phyloP scores from a whole-genome alignment of 2,329 filamentous ascomycete species.

The Orbilia brochopaga region DNA sequence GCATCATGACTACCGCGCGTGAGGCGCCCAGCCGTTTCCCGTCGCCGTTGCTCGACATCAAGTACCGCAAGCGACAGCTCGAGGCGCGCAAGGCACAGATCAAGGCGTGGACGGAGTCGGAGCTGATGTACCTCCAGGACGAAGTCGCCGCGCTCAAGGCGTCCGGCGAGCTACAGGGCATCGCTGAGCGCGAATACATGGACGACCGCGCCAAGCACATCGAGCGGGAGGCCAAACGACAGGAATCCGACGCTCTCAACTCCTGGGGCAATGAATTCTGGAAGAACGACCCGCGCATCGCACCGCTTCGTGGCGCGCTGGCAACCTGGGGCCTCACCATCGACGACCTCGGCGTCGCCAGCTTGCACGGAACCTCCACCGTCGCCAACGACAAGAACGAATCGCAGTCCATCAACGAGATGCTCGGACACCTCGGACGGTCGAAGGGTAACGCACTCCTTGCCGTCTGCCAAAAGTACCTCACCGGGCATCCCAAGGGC shows the following conservation, averaged over 20 bases:
- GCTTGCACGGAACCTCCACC: constrained; percentile 98
- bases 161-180: constrained; percentile 67
- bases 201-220: constrained; percentile 85
- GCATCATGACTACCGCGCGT: constrained; percentile 92
- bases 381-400: constrained; percentile 99
- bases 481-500: constrained; percentile 98
- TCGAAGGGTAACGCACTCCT: constrained; percentile 95
- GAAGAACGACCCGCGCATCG: constrained; percentile 92
- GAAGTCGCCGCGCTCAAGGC: constrained; percentile 90
- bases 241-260: constrained; percentile 89
- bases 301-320: constrained; percentile 90
- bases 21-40: constrained; percentile 91
- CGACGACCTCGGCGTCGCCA: constrained; percentile 91
- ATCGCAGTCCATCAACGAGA: constrained; percentile 94
- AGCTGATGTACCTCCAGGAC: constrained; percentile 89
- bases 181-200: constrained; percentile 83
- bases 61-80: constrained; percentile 93
- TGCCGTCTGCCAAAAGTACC: constrained; percentile 99
- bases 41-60: constrained; percentile 93
- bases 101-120: constrained; percentile 94
- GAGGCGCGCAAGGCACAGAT: constrained; percentile 93
- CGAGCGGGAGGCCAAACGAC: constrained; percentile 81
- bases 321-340: constrained; percentile 98
- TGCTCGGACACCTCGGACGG: constrained; percentile 91
- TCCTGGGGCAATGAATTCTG: constrained; percentile 99